Evolutionary conservation across 495 filamentous ascomycete species (phyloP).

Genomic region (Penicillium manginii): DNA sequence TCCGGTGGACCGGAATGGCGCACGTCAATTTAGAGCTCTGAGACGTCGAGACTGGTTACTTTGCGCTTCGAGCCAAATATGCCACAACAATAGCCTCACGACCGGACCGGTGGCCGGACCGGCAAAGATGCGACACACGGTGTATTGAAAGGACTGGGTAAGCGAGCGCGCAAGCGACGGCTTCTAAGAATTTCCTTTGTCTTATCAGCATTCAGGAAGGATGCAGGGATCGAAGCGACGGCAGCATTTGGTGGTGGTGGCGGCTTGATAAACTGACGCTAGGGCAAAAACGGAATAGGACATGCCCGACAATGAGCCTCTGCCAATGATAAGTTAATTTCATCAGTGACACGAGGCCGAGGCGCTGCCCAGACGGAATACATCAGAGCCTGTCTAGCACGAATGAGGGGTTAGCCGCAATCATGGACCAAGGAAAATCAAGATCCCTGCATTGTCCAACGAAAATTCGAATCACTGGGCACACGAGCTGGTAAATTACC

Average conservation of each 20-base stretch:
- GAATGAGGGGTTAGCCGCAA: background rate
- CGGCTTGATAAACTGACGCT: background rate
- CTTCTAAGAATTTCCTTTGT: background rate
- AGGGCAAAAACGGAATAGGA: background rate
- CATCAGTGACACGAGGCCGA: background rate
- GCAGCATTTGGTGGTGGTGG: background rate
- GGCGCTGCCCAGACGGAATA: background rate
- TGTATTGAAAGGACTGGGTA: background rate
- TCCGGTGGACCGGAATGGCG: slow-evolving; percentile 13
- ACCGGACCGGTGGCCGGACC: slow-evolving; percentile 6
- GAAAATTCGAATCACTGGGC: background rate
- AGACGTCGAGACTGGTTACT: background rate
- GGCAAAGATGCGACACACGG: background rate
- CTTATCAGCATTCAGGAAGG: slow-evolving; percentile 1
- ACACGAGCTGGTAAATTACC: no score
- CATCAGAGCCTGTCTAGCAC: background rate
- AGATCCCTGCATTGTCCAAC: background rate
- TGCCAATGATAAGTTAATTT: background rate
- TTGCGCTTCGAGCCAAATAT: background rate
- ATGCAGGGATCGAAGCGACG: slow-evolving; percentile 3
- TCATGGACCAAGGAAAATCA: background rate
- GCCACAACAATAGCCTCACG: background rate
- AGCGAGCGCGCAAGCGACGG: background rate
- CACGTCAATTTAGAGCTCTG: background rate
- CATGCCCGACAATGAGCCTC: background rate